Evolutionary conservation across 1,284 basidiomycete genomes (phyloP).

Genomic region (Coniferiporia sulphurascens): DNA sequence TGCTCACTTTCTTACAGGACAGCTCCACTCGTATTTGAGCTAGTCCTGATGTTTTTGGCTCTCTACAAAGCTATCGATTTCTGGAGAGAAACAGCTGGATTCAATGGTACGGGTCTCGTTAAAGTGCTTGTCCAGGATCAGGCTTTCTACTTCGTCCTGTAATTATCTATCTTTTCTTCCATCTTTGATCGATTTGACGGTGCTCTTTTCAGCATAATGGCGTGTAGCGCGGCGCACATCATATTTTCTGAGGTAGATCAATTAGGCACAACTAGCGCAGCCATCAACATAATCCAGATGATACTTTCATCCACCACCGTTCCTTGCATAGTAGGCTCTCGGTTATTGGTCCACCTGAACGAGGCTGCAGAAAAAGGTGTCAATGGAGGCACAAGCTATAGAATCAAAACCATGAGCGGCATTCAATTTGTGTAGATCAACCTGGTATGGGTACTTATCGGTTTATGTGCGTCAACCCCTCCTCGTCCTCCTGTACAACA

Average conservation of each 20-base stretch:
- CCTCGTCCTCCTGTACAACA: no score
- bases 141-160: conserved; percentile 3
- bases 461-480: no score
- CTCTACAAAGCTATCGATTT: background rate
- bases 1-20: background rate
- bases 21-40: background rate
- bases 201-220: background rate
- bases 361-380: background rate
- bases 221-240: background rate
- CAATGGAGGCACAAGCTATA: background rate
- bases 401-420: background rate
- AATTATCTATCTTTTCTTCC: background rate
- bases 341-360: background rate
- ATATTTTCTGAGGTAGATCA: background rate
- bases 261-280: background rate
- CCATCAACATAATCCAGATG: background rate
- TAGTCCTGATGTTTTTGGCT: conserved; percentile 1
- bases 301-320: background rate
- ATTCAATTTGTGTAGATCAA: background rate
- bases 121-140: background rate
- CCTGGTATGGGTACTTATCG: no score
- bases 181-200: background rate
- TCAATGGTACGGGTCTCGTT: background rate
- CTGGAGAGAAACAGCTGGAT: background rate
- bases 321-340: background rate